Base-by-base conservation (phyloP, 495 filamentous ascomycete species). In the Penicillium parvum region DNA sequence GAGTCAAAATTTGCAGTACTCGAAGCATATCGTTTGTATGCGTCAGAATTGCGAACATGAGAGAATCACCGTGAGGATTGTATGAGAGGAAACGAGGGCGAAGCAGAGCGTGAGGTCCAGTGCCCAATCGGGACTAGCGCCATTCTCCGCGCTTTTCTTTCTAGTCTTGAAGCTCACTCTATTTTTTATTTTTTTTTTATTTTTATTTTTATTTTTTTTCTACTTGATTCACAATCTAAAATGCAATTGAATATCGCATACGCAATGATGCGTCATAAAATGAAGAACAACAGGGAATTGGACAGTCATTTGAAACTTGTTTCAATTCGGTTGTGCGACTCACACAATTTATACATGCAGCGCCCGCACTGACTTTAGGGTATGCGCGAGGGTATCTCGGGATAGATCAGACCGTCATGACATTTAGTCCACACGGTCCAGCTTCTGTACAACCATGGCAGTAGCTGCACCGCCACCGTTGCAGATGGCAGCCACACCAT, bases 401-500 rank as follows among this genome's bases (percentile, higher is more conserved):
- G 21, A 28, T 27, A 28, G 42, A 32, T 14, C 1, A 26, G 14
- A 44, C 22, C 28, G 7, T 21, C 11, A 15, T 20, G 15, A 6
- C 17, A 14, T 14, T 42, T 49, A 71, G 15, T 74, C 65, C 15
- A 85, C 82, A 41, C 71, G 76, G 26, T 88, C 84, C 38, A 96
- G 73, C 37, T 85, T 82, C 70, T 96, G 89, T 32, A 98, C 87
- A 30, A 98, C 88, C 66, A 98, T 81, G 0, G 89, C 91, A 15
- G 85, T 90, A 2, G 90, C 87, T 5, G 88, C 91, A 32, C 91
- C 91, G 12, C 92, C 92, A 32, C 92, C 92, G 53, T 98, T 98
- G 68, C 92, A 98, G 45, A 98, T 96, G 7, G 91, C 91, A 12
- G 89, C 92, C 40, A 90, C 84, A 15, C 92, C 92, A 62, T 95